These are phyloP conservation scores for Sphaerosporella brunnea DNA, from an alignment of 495 filamentous ascomycete species.

Conservation along the genomic window DNA sequence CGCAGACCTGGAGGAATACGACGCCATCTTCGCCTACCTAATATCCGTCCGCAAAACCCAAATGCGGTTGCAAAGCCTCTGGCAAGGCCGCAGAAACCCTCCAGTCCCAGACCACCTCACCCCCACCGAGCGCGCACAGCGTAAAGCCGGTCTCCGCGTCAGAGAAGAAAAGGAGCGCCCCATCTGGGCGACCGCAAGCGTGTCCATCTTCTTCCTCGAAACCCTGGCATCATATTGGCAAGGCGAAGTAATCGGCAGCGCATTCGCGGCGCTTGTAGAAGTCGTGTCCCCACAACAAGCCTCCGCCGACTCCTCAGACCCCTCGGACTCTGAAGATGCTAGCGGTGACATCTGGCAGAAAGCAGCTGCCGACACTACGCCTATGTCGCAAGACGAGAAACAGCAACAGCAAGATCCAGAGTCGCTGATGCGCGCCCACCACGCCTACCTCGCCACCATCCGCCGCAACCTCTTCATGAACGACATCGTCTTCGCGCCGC, in stretches of 20 bases:
- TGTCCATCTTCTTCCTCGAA: slow-evolving; percentile 69
- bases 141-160: slow-evolving; percentile 36
- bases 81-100: slow-evolving; percentile 65
- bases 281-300: slow-evolving; percentile 2
- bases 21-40: slow-evolving; percentile 70
- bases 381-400: neutral
- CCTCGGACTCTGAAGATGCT: slow-evolving; percentile 8
- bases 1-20: slow-evolving; percentile 59
- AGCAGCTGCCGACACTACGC: neutral
- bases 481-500: slow-evolving; percentile 46
- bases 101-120: slow-evolving; percentile 44
- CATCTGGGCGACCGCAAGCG: slow-evolving; percentile 71
- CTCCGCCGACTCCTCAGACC: neutral
- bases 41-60: slow-evolving; percentile 67
- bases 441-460: slow-evolving; percentile 50
- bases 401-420: slow-evolving; percentile 57
- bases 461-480: slow-evolving; percentile 52
- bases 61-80: slow-evolving; percentile 59
- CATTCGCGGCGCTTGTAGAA: slow-evolving; percentile 30
- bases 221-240: slow-evolving; percentile 77
- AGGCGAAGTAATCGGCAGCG: slow-evolving; percentile 65
- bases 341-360: neutral
- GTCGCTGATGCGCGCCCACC: slow-evolving; percentile 60
- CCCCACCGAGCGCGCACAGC: slow-evolving; percentile 39
- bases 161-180: slow-evolving; percentile 50